Conservation (phyloP, 306 rosid genomes). For the Astragalus glycyphyllos region DNA sequence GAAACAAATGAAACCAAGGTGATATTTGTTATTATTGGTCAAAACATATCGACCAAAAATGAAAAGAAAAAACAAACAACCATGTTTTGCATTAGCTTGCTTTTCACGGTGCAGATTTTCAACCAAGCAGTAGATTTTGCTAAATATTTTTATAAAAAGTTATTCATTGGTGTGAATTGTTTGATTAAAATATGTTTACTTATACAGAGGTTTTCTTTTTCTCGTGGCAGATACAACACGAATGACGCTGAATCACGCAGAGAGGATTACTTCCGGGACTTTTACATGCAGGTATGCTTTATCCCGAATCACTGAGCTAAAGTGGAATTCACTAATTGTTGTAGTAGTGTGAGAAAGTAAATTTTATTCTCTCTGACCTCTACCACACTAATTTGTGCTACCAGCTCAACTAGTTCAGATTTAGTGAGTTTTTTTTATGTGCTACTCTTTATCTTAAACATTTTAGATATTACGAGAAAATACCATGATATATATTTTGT, state of each 20-base stretch:
- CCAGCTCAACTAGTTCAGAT: neutral
- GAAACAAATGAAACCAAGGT: no score
- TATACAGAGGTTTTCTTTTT: neutral
- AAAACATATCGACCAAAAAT: no score
- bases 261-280: conserved; percentile 61
- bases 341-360: neutral
- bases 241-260: conserved; percentile 68
- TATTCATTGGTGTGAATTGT: no score
- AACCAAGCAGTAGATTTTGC: conserved; percentile 3
- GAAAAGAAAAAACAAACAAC: no score
- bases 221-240: conserved; percentile 67
- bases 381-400: neutral
- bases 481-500: no score
- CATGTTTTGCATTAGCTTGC: no score
- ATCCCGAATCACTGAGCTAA: conserved; percentile 17
- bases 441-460: no score
- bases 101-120: conserved; percentile 9
- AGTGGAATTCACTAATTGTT: conserved; percentile 23
- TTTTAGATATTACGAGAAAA: no score
- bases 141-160: no score
- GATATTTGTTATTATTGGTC: no score
- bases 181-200: conserved; percentile 7
- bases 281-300: conserved; percentile 63
- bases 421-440: no score
- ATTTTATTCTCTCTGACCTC: neutral